Base-by-base conservation (phyloP, 1,284 basidiomycete species). In the Ganoderma lucidum region DNA sequence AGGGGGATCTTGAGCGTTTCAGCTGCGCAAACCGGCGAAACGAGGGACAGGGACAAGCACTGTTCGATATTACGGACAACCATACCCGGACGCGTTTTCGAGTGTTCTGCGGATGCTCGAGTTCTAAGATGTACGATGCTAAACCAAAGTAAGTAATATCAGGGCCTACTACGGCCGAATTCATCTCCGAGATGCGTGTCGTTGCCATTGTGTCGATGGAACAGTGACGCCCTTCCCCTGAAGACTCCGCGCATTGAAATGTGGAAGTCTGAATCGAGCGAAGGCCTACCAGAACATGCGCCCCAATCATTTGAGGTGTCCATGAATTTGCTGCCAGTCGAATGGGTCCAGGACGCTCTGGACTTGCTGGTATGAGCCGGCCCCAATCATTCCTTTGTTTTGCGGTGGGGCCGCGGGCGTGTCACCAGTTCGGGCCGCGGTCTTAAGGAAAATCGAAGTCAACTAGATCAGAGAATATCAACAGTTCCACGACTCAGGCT, bases 1-100 rank as follows among this genome's bases (percentile, higher is more conserved):
- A 62, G 64, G 39, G 65, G 62, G 72, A 73, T 73, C 70, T 69
- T 60, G 65, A 69, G 71, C 71, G 67, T 55, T 64, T 8, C 14
- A 17, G 65, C 69, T 69, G 69, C 69, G 69, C 45, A 59, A 63
- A 56, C 65, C 66, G 65, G 55, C 65, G 67, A 63, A 41, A 62
- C 53, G 58, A 67, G 64, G 66, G 66, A 63, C 62, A 64, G 64
- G 67, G 62, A 66, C 66, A 67, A 65, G 62, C 48, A 65, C 62
- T 66, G 66, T 48, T 63, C 65, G 42, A 61, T 45, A 56, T 35
- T 44, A 56, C 32, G 53, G 30, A 56, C 53, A 17, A 19, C 53
- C 64, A 56, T 69, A 65, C 65, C 60, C 56, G 63, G 65, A 64
- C 62, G 62, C 67, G 66, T 67, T 62, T 60, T 64, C 60, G 66